These are phyloP conservation scores for Arachnopeziza araneosa DNA, from an alignment of 2,329 filamentous ascomycete species.

Conservation along the genomic window DNA sequence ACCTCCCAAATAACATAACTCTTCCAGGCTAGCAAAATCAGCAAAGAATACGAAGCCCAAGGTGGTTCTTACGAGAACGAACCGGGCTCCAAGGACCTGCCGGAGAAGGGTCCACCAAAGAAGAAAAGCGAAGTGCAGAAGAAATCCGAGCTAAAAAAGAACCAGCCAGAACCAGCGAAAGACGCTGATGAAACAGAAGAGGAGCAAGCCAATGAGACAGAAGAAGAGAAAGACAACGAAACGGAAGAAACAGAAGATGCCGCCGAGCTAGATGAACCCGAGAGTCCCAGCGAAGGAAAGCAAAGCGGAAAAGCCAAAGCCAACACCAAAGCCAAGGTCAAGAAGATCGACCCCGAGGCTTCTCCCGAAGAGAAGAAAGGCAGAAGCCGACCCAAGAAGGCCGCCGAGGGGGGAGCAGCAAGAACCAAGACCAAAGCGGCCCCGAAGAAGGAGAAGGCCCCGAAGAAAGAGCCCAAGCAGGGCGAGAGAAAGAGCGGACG, in stretches of 20 bases:
- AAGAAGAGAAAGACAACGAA: not conserved
- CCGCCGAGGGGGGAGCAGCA: not conserved
- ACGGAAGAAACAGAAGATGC: not conserved
- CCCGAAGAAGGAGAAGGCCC: not conserved
- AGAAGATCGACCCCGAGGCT: not conserved
- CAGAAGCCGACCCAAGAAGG: not conserved
- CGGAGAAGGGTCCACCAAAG: constrained; percentile 36
- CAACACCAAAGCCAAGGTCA: not conserved
- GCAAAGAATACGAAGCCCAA: constrained; percentile 38
- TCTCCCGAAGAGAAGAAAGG: not conserved
- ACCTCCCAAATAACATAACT: not conserved
- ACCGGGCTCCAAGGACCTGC: constrained; percentile 38
- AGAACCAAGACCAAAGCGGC: not conserved
- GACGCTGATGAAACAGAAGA: not conserved
- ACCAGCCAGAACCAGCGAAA: not conserved
- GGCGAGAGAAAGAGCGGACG: not conserved
- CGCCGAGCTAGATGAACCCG: not conserved
- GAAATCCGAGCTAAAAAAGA: constrained; percentile 1
- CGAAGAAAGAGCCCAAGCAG: not conserved
- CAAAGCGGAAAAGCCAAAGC: not conserved
- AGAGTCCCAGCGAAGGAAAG: not conserved
- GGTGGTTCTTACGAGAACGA: constrained; percentile 37
- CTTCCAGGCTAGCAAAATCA: constrained; percentile 34
- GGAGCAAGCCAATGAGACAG: not conserved
- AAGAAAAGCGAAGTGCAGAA: constrained; percentile 27